phyloP scores from a whole-genome alignment of 2,329 filamentous ascomycete genomes.

The Calonectria leucothoes region DNA sequence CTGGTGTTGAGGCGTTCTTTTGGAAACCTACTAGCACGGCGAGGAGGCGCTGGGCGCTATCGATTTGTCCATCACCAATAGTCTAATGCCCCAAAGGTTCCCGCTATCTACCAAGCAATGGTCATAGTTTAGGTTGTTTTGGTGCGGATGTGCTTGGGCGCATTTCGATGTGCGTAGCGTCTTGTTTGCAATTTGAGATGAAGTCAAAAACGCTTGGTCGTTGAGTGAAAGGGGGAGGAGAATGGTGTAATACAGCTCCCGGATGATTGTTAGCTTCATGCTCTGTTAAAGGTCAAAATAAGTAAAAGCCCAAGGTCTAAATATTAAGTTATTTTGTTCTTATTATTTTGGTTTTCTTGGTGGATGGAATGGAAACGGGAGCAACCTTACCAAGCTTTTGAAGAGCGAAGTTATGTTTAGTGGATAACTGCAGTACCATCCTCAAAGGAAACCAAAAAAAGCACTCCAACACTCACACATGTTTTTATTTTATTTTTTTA shows the following conservation, averaged over 20 bases:
- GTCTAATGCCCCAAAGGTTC: neutral
- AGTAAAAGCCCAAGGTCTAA: too few relatives aligned
- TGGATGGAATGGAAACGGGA: too few relatives aligned
- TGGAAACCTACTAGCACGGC: neutral
- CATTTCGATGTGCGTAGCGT: neutral
- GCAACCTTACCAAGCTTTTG: too few relatives aligned
- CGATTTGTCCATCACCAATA: neutral
- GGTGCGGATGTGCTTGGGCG: neutral
- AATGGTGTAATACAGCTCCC: neutral
- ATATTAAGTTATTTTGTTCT: too few relatives aligned
- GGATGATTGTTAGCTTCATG: neutral
- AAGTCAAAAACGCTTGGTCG: neutral
- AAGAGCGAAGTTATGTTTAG: too few relatives aligned
- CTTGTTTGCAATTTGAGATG: neutral
- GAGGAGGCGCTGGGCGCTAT: neutral
- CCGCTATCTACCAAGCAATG: neutral
- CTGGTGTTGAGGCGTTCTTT: slow-evolving; percentile 4
- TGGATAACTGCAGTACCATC: too few relatives aligned
- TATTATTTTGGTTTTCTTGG: too few relatives aligned
- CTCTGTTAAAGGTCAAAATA: neutral
- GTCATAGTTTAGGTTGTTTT: slow-evolving; percentile 1
- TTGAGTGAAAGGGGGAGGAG: neutral
- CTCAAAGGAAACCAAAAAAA: too few relatives aligned
- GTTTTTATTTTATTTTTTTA: too few relatives aligned
- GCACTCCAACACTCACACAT: neutral